phyloP scores from a whole-genome alignment of 169 alveolate species.

The Theileria sp. region DNA sequence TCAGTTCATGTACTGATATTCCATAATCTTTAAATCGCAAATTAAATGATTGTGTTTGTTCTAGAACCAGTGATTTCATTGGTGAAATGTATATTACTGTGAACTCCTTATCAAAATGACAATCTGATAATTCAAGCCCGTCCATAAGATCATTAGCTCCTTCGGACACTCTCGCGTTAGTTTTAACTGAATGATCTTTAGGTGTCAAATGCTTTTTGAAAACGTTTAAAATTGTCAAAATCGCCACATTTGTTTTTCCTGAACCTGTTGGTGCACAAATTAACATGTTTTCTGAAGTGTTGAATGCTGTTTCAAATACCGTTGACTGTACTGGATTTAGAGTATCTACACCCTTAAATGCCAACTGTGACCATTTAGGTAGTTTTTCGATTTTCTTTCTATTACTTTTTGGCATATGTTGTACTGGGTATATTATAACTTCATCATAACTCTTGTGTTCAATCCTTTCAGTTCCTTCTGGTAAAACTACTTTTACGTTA shows the following conservation, averaged over 20 bases:
- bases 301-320: slow-evolving; percentile 92
- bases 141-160: slow-evolving; percentile 66
- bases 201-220: slow-evolving; percentile 50
- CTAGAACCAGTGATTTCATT: slow-evolving; percentile 99
- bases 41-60: slow-evolving; percentile 83
- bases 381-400: slow-evolving; percentile 72
- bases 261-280: slow-evolving; percentile 99
- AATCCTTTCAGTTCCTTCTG: slow-evolving; percentile 87
- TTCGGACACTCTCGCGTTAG: slow-evolving; percentile 57
- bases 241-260: slow-evolving; percentile 99
- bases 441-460: slow-evolving; percentile 84
- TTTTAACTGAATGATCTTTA: slow-evolving; percentile 20
- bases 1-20: slow-evolving; percentile 90
- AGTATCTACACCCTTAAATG: slow-evolving; percentile 82
- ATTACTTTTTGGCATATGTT: slow-evolving; percentile 66
- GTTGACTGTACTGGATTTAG: slow-evolving; percentile 93
- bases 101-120: slow-evolving; percentile 75
- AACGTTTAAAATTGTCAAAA: slow-evolving; percentile 94
- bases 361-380: slow-evolving; percentile 94
- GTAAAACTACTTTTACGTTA: slow-evolving; percentile 88
- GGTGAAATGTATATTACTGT: slow-evolving; percentile 99
- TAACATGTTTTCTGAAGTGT: slow-evolving; percentile 92
- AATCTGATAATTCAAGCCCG: not conserved
- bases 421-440: slow-evolving; percentile 76
- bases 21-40: slow-evolving; percentile 80